Base-by-base conservation (phyloP, 805 yeast genomes). In the Naumovozyma dairenensis region DNA sequence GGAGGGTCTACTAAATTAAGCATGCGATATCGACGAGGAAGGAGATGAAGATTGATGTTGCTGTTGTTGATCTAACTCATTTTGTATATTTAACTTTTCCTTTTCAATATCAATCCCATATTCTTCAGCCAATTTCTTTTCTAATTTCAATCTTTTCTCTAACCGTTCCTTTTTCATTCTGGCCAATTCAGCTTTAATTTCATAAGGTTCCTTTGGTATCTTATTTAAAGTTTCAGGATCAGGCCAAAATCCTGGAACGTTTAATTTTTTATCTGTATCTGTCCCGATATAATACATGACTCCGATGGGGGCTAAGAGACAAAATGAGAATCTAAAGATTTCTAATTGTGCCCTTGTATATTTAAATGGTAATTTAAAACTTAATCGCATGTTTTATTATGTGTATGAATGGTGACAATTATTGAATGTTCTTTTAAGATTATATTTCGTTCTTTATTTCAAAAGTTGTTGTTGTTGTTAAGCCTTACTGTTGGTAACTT, bases 211-310 rank as follows among this genome's bases (percentile, higher is more conserved):
- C 51, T 86, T 87, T 3, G 97, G 97, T 22, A 87, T 78, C 60
- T 83, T 80, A 55, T 87, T 86, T 45, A 85, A 67, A 2, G 96
- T 80, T 27, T 81, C 80, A 27, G 96, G 96, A 56, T 86, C 96
- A 3, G 97, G 97, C 94, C 95, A 86, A 60, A 84, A 87, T 15
- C 95, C 95, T 6, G 94, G 93, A 31, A 86, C 77, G 52, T 85
- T 83, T 57, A 87, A 76, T 63, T 85, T 87, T 48, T 68, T 73
- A 57, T 87, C 94, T 2, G 96, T 80, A 48, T 87, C 87, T 25
- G 80, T 71, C 53, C 97, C 96, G 29, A 85, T 87, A 48, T 80
- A 87, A 59, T 84, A 80, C 97, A 87, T 87, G 51, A 85, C 80
- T n/a, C 74, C 70, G 30, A 87, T 81, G 0, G 97, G 97, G 1